Evolutionary conservation across 2,329 filamentous ascomycete genomes (phyloP).

Genomic region (Cercospora berteroae): DNA sequence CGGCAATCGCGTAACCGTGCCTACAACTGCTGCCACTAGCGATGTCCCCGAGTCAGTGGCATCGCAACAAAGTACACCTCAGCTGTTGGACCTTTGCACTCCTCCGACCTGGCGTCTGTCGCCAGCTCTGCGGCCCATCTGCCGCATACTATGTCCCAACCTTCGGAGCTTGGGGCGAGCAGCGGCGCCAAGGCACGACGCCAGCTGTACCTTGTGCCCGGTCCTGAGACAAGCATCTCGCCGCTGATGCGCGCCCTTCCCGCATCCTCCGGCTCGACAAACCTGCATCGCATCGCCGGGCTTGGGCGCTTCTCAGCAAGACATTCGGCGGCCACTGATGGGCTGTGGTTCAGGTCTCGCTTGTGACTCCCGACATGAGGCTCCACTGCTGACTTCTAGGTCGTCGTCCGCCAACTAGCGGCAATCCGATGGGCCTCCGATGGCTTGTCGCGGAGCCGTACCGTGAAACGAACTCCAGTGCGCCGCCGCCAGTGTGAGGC

Average conservation of each 20-base stretch:
- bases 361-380: neutral
- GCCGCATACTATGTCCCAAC: neutral
- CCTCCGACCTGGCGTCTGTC: neutral
- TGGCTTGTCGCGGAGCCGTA: constrained; percentile 1
- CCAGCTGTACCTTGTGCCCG: neutral
- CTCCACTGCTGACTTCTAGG: neutral
- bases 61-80: neutral
- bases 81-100: neutral
- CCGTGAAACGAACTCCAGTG: neutral
- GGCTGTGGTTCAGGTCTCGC: neutral
- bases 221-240: neutral
- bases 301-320: neutral
- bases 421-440: neutral
- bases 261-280: neutral
- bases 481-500: neutral
- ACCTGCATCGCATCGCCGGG: neutral
- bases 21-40: neutral
- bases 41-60: constrained; percentile 6
- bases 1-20: neutral
- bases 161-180: neutral
- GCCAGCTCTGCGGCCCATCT: neutral
- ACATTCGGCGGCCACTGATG: neutral
- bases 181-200: neutral
- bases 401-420: constrained; percentile 2
- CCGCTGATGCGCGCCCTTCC: neutral